Conservation (phyloP, 1,139 yeast genomes). For the Blastobotrys buckinghamii region DNA sequence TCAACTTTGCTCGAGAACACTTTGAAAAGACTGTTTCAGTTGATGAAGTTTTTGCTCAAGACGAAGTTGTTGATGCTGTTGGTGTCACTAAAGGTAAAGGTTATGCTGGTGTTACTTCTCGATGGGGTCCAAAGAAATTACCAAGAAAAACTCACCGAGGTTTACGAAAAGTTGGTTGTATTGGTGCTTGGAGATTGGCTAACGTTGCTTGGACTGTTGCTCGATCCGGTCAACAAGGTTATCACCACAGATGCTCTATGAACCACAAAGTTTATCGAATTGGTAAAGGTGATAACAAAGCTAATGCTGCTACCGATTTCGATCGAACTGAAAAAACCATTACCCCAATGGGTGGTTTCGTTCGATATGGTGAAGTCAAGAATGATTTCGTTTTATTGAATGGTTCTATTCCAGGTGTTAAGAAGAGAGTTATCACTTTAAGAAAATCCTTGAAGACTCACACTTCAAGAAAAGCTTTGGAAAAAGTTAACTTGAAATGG, state of each 20-base stretch:
- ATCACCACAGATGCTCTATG: constrained; percentile 99
- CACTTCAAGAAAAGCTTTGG: constrained; percentile 97
- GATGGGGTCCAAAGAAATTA: constrained; percentile 99
- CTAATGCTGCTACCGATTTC: constrained; percentile 92
- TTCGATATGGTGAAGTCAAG: constrained; percentile 96
- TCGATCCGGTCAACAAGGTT: constrained; percentile 99
- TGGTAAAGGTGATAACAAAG: constrained; percentile 93
- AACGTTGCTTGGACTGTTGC: constrained; percentile 99
- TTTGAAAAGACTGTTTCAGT: constrained; percentile 98
- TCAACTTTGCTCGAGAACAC: constrained; percentile 98
- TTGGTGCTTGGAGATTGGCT: constrained; percentile 99
- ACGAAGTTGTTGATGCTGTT: constrained; percentile 96
- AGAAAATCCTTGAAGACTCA: constrained; percentile 98
- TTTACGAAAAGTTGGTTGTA: constrained; percentile 99
- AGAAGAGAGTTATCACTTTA: constrained; percentile 98
- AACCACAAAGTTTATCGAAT: constrained; percentile 99
- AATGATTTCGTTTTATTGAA: constrained; percentile 95
- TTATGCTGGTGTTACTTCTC: constrained; percentile 99
- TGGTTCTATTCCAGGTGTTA: constrained; percentile 99
- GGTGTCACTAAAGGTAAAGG: constrained; percentile 99
- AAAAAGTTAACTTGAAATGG: constrained; percentile 97
- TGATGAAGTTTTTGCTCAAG: constrained; percentile 94
- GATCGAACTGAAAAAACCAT: constrained; percentile 99
- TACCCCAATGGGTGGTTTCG: constrained; percentile 99
- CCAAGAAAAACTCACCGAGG: constrained; percentile 99